Conservation (phyloP, 129 eudicot genomes). For the Tagetes patula region DNA sequence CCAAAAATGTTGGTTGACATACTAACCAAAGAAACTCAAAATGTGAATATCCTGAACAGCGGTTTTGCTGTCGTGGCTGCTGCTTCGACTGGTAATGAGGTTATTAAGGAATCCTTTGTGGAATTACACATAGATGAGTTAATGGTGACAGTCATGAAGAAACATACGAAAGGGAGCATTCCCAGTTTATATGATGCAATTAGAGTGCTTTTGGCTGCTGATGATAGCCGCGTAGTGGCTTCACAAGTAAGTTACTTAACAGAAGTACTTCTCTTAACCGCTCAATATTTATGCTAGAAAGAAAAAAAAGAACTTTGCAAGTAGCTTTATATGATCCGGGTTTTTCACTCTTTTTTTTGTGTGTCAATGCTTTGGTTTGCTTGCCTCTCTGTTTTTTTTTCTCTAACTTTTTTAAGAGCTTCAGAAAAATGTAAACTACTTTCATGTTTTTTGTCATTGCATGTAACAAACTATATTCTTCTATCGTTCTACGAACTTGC, state of each 20-base stretch:
- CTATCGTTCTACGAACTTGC: neutral
- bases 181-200: constrained; percentile 80
- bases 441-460: neutral
- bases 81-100: constrained; percentile 89
- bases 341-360: neutral
- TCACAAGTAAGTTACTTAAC: constrained; percentile 70
- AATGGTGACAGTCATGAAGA: constrained; percentile 51
- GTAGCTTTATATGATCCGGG: neutral
- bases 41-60: constrained; percentile 51
- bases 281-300: constrained; percentile 6
- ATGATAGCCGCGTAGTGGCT: constrained; percentile 88
- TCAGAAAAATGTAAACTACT: neutral
- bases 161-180: constrained; percentile 47
- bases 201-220: constrained; percentile 75
- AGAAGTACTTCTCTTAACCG: neutral
- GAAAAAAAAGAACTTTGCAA: neutral
- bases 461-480: neutral
- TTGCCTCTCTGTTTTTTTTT: neutral
- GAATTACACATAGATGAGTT: constrained; percentile 75
- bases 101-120: constrained; percentile 81
- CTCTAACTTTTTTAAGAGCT: neutral
- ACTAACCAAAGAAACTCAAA: constrained; percentile 44
- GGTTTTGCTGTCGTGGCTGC: constrained; percentile 83
- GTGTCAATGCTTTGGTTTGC: constrained; percentile 3
- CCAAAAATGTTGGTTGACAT: constrained; percentile 62